These are phyloP conservation scores for Penicillium bovifimosum DNA, from an alignment of 495 filamentous ascomycete species.

Conservation along the genomic window DNA sequence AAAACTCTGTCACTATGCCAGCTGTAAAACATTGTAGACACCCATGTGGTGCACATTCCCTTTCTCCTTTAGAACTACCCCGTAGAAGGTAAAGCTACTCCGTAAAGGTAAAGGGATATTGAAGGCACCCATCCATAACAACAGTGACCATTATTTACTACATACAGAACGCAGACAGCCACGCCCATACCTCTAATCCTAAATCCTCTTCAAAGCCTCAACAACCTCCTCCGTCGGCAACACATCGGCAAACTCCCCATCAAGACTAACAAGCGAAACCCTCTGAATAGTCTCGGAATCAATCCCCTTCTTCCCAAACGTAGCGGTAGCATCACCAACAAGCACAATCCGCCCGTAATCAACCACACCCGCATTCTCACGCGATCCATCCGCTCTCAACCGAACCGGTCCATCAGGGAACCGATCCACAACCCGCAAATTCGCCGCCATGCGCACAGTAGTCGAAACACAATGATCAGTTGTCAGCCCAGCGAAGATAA, in stretches of 20 bases:
- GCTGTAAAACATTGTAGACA: neutral
- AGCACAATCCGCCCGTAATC: conserved; percentile 40
- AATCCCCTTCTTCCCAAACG: conserved; percentile 38
- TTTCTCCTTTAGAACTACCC: no score
- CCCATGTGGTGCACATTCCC: neutral
- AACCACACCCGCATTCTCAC: conserved; percentile 17
- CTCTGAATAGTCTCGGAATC: conserved; percentile 44
- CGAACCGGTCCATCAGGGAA: conserved; percentile 8
- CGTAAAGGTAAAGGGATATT: no score
- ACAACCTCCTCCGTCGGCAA: conserved; percentile 35
- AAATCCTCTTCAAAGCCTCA: conserved; percentile 15
- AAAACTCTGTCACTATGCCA: no score
- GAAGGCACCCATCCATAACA: no score
- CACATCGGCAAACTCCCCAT: conserved; percentile 45
- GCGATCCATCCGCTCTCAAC: conserved; percentile 19
- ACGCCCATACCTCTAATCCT: neutral
- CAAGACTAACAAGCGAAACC: conserved; percentile 43
- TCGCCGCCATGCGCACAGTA: conserved; percentile 45
- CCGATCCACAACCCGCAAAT: conserved; percentile 40
- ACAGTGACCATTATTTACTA: no score
- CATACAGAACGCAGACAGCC: no score
- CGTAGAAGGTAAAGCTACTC: no score
- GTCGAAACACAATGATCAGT: conserved; percentile 51
- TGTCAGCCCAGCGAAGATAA: conserved; percentile 41
- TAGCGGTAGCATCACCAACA: conserved; percentile 45